Base-by-base conservation (phyloP, 805 yeast species). In the Suhomyces sp. region DNA sequence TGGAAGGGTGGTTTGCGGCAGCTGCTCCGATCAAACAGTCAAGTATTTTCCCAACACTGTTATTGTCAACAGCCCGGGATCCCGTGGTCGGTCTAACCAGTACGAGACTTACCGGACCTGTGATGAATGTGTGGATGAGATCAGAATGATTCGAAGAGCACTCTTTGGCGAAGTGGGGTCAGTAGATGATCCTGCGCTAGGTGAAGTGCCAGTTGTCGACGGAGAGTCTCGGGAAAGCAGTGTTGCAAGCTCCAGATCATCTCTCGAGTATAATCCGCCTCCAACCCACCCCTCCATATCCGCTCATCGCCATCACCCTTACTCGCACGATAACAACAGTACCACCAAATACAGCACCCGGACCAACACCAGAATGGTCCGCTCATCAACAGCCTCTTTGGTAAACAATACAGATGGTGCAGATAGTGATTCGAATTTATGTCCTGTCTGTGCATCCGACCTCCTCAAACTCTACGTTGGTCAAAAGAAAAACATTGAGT, bases 1-100 rank as follows among this genome's bases (percentile, higher is more conserved):
- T 61, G 96, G 96, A 3, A 66, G 78, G 21, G 81, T 88, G 0
- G 85, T 82, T 12, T 87, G 96, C 58, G 81, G 78, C 19, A 49
- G 54, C 25, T 87, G 96, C 50, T 79, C 91, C 5, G 53, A 63
- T 6, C 67, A 74, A 15, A 57, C 60, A 26, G 68, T 76, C 5
- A 64, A 69, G 21, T 54, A 50, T 36, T 50, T 50, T 29, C 41
- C 53, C 28, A 42, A 43, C 31, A 40, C 56, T 4, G 42, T 28
- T 5, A 47, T 54, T 3, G 43, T 46, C 18, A 43, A 37, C 21
- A 42, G 51, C 13, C 43, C 44, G 16, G 45, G 50, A 16, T 28
- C 36, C 22, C 37, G 43, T 6, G 36, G 34, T 6, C 35, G 31
- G 11, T 43, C 51, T 2, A 15, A 26, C 15, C 38, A 36, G n/a